Percentiles rank a stretch among this genome's conserved stretches.
Evolutionary conservation across 75 land plant species (phyloP).

Genomic region (Chamaecyparis obtusa): DNA sequence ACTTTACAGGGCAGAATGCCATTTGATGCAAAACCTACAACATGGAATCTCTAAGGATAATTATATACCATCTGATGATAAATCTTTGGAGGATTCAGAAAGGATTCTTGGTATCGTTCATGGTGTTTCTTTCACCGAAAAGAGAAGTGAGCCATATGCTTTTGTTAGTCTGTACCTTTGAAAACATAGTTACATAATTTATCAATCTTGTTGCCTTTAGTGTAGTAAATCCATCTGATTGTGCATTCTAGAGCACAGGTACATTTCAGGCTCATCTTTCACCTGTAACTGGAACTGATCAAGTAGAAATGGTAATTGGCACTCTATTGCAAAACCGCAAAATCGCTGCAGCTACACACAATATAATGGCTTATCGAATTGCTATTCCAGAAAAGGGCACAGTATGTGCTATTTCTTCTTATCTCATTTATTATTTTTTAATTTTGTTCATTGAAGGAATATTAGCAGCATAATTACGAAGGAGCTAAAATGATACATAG

Average conservation of each 20-base stretch:
- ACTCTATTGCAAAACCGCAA: constrained; percentile 37
- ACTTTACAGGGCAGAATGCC: not conserved
- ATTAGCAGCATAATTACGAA: too few species aligned
- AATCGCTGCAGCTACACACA: constrained; percentile 54
- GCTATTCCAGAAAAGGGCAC: too few species aligned
- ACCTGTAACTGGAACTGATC: constrained; percentile 10
- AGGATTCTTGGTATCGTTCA: constrained; percentile 39
- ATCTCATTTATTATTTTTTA: constrained; percentile 7
- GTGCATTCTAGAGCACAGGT: constrained; percentile 15
- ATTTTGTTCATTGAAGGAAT: too few species aligned
- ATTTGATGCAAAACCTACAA: not conserved
- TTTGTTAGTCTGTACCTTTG: not conserved
- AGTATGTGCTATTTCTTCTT: not conserved
- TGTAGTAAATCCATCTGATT: not conserved
- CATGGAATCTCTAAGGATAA: not conserved
- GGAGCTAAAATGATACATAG: too few species aligned
- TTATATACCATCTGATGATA: constrained; percentile 12
- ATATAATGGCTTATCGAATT: constrained; percentile 32
- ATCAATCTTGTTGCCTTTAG: not conserved
- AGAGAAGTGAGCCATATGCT: constrained; percentile 25
- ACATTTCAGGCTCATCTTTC: constrained; percentile 40
- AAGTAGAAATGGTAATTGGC: constrained; percentile 40
- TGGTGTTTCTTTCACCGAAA: constrained; percentile 41
- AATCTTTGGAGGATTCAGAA: constrained; percentile 37
- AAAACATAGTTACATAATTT: not conserved